phyloP scores from a whole-genome alignment of 2,329 filamentous ascomycete genomes.

The Colletotrichum sojae region DNA sequence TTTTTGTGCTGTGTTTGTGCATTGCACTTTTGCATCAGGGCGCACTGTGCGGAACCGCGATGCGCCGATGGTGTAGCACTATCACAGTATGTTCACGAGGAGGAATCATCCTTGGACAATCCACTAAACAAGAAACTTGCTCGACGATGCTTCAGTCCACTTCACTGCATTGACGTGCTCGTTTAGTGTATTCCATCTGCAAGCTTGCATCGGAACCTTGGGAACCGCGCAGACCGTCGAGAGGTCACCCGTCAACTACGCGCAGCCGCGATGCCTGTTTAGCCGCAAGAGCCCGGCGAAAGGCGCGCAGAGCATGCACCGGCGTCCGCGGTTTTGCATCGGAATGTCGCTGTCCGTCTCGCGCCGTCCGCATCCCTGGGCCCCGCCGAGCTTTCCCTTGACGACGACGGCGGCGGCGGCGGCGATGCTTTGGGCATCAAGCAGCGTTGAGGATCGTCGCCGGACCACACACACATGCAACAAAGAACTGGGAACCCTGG shows the following conservation, averaged over 20 bases:
- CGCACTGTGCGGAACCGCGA: too few relatives aligned
- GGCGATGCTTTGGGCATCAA: constrained; percentile 21
- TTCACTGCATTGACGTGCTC: neutral
- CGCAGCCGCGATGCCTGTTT: too few relatives aligned
- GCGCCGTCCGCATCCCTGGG: constrained; percentile 25
- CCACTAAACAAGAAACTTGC: constrained; percentile 40
- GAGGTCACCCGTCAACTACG: too few relatives aligned
- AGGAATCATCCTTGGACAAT: constrained; percentile 27
- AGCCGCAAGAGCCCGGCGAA: too few relatives aligned
- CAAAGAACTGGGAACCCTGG: constrained; percentile 18
- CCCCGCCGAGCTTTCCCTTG: neutral
- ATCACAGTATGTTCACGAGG: neutral
- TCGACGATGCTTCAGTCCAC: constrained; percentile 21
- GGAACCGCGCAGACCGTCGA: too few relatives aligned
- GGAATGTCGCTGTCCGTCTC: neutral
- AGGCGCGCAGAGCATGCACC: too few relatives aligned
- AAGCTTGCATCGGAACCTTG: neutral
- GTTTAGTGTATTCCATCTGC: neutral
- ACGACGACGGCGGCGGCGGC: constrained; percentile 4
- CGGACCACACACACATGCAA: constrained; percentile 12
- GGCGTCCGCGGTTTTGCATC: neutral
- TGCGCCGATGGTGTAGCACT: too few relatives aligned
- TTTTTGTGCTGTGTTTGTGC: constrained; percentile 24
- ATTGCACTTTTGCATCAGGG: neutral
- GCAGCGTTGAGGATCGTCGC: constrained; percentile 31